Base-by-base conservation (phyloP, 306 rosid species). In the Cajanus cajan region DNA sequence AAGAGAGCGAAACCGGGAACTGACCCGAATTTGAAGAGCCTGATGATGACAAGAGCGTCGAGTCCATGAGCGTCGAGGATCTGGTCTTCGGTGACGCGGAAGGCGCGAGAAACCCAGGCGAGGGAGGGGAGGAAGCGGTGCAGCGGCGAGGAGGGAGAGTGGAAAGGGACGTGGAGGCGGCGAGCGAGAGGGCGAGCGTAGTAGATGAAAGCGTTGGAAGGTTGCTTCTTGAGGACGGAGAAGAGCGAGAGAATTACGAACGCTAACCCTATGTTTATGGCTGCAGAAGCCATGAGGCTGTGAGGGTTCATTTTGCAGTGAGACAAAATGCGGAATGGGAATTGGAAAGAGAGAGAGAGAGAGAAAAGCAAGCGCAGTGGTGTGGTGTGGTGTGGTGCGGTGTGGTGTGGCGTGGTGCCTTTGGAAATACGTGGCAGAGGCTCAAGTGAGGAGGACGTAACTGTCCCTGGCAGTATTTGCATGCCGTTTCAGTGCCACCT, bases 11-110 rank as follows among this genome's bases (percentile, higher is more conserved):
- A 62, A 41, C 8, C 18, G 11, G 37, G 7, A 24, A 76, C 55
- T 15, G n/a, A 92, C 98, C 97, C 90, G 67, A 92, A 83, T 76
- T 95, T 95, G 82, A 92, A 90, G 88, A 95, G 96, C 47, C 92
- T 86, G 64, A 95, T 84, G 84, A 91, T 63, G 68, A 90, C 87
- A 12, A 95, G 90, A 67, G 98, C 94, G 40, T 91, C 98, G 24
- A 95, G 98, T 69, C 97, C 98, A 54, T 82, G 74, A 31, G 82
- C 55, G 12, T 82, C 55, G 15, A 95, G 65, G 34, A 95, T 87
- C 37, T 95, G 81, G n/a, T 85, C 87, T 78, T 92, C 97, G 0
- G 94, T 82, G 47, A 90, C 85, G 21, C 74, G 86, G 6, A 79
- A 80, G 34, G 98, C 87, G 25, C 85, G 80, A 51, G 87, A 58